Evolutionary conservation across 208 protist species (phyloP), one percentile per base, ranked within the genome.

Genomic region (Acanthamoeba healyi): DNA sequence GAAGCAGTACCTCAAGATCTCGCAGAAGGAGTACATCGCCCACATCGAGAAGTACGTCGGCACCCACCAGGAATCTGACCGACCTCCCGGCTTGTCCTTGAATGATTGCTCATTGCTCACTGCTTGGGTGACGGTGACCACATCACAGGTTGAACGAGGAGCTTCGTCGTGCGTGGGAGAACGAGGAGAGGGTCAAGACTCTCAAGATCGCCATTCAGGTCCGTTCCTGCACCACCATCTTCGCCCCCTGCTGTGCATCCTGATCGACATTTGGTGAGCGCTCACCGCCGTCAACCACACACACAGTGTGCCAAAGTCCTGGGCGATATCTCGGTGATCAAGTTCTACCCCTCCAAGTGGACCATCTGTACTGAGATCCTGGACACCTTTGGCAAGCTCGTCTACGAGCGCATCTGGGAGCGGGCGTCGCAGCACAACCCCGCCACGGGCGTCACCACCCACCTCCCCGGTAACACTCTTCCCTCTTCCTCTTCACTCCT

Each of bases 281-380:
- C n/a, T 26, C 26, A 65, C n/a, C n/a, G n/a, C 17, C 17, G 51
- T 56, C 19, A 22, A 1, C 51, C 51, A 56, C n/a, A 42, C 49
- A 79, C 22, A 29, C 49, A 96, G 94, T 81, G 49, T n/a, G 95
- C 96, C 38, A 97, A 97, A 82, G 32, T 97, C 58, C 70, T 97
- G 58, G 29, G 58, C 26, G 90, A 97, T 65, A 96, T 91, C 61
- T 40, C 61, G 34, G 94, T 96, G 36, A 93, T 96, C 77, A 94
- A 95, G 95, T 98, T 98, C 94, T 98, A 98, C 94, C 98, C 98
- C 54, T 96, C 94, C 92, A 96, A 98, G 91, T 98, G 98, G 95
- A 97, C 98, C 4, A 94, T 98, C 22, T 94, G 98, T 9, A 96
- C 97, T 19, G 95, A 98, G 72, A 96, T 98, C 26, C 94, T 98